These are phyloP conservation scores for Sporothrix curviconia DNA, from an alignment of 2,329 filamentous ascomycete genomes.

Conservation along the genomic window DNA sequence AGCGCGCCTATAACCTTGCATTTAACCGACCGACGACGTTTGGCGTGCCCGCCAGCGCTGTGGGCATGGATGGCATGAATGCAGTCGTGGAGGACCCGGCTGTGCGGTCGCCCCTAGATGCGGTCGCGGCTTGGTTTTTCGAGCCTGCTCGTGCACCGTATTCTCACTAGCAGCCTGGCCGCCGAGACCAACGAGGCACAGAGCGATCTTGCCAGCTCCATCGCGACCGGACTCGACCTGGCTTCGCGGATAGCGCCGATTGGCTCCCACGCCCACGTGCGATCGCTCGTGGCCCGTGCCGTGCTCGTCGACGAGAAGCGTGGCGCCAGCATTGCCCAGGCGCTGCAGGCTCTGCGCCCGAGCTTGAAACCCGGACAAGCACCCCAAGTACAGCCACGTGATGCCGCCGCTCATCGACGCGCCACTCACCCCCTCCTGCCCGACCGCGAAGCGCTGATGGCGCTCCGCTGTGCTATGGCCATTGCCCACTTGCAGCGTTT, in stretches of 20 bases:
- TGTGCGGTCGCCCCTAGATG: constrained; percentile 80
- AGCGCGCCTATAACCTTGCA: constrained; percentile 81
- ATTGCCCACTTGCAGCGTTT: constrained; percentile 51
- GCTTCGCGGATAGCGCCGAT: constrained; percentile 70
- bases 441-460: constrained; percentile 48
- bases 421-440: constrained; percentile 33
- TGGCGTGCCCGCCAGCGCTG: constrained; percentile 47
- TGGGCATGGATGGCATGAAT: constrained; percentile 68
- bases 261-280: constrained; percentile 63
- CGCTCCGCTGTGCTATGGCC: constrained; percentile 53
- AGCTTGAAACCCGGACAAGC: constrained; percentile 30
- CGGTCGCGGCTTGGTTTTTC: constrained; percentile 90
- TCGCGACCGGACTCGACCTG: constrained; percentile 50
- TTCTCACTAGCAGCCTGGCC: constrained; percentile 58
- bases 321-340: constrained; percentile 49
- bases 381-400: constrained; percentile 25
- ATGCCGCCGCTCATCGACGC: constrained; percentile 41
- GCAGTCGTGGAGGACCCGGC: constrained; percentile 77
- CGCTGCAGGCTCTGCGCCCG: constrained; percentile 46
- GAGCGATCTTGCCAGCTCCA: neutral
- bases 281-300: constrained; percentile 53
- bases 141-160: constrained; percentile 62
- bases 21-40: constrained; percentile 75
- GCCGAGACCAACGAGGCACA: constrained; percentile 34
- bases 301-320: constrained; percentile 49